Percentiles rank a stretch among this genome's conserved stretches.
Evolutionary conservation across 495 filamentous ascomycete genomes (phyloP).

Genomic region (Xylaria sp.): DNA sequence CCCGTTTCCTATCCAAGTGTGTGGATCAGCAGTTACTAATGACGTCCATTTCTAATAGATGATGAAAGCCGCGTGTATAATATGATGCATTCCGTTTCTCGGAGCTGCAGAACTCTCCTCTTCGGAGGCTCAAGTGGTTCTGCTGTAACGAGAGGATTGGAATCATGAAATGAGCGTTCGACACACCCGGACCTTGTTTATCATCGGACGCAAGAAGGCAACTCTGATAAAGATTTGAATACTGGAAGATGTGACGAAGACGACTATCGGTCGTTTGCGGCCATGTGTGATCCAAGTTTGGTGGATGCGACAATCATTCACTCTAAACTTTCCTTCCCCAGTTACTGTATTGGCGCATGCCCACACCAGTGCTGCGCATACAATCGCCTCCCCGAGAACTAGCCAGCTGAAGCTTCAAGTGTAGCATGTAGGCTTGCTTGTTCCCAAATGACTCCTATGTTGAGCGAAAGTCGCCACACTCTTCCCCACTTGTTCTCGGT

Average conservation of each 20-base stretch:
- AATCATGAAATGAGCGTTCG: conserved; percentile 98
- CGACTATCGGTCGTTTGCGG: no score
- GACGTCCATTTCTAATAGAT: conserved; percentile 62
- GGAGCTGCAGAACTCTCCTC: conserved; percentile 78
- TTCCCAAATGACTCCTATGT: neutral
- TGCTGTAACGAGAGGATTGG: conserved; percentile 65
- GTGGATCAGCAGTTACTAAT: conserved; percentile 52
- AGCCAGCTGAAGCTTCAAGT: conserved; percentile 13
- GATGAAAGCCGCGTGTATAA: conserved; percentile 98
- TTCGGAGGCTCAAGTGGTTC: conserved; percentile 88
- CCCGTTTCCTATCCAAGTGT: conserved; percentile 20
- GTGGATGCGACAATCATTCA: neutral
- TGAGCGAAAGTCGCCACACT: neutral
- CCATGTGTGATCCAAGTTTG: neutral
- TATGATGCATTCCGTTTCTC: conserved; percentile 79
- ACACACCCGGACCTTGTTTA: conserved; percentile 96
- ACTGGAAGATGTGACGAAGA: conserved; percentile 34
- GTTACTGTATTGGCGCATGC: neutral
- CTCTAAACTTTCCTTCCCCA: neutral
- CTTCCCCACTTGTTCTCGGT: neutral
- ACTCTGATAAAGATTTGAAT: conserved; percentile 78
- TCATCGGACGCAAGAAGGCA: conserved; percentile 95
- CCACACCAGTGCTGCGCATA: neutral
- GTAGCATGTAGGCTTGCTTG: neutral
- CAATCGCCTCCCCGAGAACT: neutral